Conservation (phyloP, 768 basidiomycete genomes). For the Hericium rajendrae region DNA sequence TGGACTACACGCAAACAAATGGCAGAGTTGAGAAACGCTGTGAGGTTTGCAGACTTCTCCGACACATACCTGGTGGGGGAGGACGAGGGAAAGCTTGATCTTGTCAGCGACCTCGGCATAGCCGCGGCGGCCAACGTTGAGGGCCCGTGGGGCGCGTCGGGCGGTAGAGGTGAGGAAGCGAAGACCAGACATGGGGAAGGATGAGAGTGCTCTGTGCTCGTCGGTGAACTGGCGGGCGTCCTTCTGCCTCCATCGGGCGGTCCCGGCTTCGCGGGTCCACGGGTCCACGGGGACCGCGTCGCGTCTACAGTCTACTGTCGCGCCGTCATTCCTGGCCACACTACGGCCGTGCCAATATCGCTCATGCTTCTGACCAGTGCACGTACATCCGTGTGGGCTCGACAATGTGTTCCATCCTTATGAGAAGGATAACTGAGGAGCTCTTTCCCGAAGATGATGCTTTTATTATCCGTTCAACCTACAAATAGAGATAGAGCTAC, state of each 20-base stretch:
- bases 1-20: too few species aligned
- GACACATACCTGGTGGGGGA: conserved; percentile 83
- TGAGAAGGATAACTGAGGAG: too few species aligned
- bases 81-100: conserved; percentile 84
- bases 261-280: not conserved
- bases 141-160: conserved; percentile 44
- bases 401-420: too few species aligned
- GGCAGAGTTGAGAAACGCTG: too few species aligned
- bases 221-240: not conserved
- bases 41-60: conserved; percentile 5
- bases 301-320: not conserved
- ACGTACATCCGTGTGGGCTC: not conserved
- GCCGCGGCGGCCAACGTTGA: conserved; percentile 58
- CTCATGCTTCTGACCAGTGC: not conserved
- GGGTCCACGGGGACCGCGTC: not conserved
- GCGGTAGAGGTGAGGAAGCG: conserved; percentile 58
- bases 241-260: not conserved
- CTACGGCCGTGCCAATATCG: not conserved
- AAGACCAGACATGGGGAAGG: conserved; percentile 58
- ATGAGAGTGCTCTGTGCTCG: not conserved
- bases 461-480: too few species aligned
- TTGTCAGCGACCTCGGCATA: conserved; percentile 91
- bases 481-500: too few species aligned
- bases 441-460: too few species aligned
- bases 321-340: too few species aligned